Evolutionary conservation across 2,329 filamentous ascomycete genomes (phyloP).

Genomic region (Neurospora sp.): DNA sequence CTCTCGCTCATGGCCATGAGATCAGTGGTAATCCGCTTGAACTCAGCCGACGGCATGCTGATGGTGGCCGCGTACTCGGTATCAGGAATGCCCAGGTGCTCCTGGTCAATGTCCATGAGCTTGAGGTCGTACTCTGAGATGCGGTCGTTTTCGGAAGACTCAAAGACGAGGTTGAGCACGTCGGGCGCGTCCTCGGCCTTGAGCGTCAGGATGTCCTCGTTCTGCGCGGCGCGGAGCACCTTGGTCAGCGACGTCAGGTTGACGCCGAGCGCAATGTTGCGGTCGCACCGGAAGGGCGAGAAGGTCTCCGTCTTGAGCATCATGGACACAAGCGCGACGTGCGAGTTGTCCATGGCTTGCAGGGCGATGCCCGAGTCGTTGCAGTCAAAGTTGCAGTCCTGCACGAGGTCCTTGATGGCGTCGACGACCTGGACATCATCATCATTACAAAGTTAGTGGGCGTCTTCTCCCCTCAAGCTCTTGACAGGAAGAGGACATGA

Average conservation of each 20-base stretch:
- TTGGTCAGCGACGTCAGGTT: constrained; percentile 96
- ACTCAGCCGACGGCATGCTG: constrained; percentile 78
- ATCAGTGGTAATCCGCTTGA: constrained; percentile 91
- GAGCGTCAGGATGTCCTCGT: constrained; percentile 87
- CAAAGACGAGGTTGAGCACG: constrained; percentile 90
- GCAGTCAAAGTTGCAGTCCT: constrained; percentile 99
- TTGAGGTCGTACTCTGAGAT: constrained; percentile 99
- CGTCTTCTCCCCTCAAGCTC: background rate
- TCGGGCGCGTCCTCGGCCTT: constrained; percentile 97
- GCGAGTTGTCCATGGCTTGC: constrained; percentile 99
- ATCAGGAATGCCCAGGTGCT: constrained; percentile 96
- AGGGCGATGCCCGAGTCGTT: constrained; percentile 98
- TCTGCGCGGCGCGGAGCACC: constrained; percentile 87
- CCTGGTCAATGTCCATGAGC: constrained; percentile 99
- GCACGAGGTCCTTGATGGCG: constrained; percentile 97
- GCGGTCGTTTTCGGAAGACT: constrained; percentile 78
- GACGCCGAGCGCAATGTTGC: constrained; percentile 95
- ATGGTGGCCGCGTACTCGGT: constrained; percentile 97
- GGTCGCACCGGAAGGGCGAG: constrained; percentile 93
- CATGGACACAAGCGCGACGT: constrained; percentile 98
- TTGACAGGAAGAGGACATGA: background rate
- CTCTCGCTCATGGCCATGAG: constrained; percentile 78
- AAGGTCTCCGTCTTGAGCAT: constrained; percentile 94
- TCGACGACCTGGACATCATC: constrained; percentile 66
- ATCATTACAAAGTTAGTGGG: constrained; percentile 10